Evolutionary conservation across 1,139 yeast genomes (phyloP), one percentile per base, ranked within the genome.

Genomic region (Taphrina betulina): DNA sequence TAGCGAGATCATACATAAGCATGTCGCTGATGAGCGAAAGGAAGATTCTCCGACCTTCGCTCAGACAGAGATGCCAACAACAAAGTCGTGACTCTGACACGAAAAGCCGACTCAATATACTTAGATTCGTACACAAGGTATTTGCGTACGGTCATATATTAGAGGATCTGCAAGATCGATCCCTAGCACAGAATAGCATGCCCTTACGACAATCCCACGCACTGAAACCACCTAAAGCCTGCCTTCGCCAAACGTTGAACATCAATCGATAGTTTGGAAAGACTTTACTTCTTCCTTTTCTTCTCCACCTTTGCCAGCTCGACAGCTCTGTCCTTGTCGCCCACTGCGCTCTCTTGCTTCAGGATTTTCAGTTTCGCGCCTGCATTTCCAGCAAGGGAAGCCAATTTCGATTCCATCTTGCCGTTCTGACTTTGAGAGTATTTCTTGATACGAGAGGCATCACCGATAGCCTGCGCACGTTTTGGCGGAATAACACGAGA

Each of bases 351-450:
- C 28, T 50, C 54, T 24, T 50, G 54, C 28, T 50, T 50, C 19
- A 50, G 34, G 2, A 50, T 50, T 23, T 50, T 50, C 19, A 50
- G 46, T 14, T 50, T 50, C 17, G 54, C 54, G 19, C 54, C 54
- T 12, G 54, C 54, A 40, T 50, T 50, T 1, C 54, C 54, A 16
- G 54, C 54, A 3, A 50, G 23, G n/a, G 54, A 38, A 8, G 54
- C 54, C 5, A 50, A 28, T 24, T 50, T 50, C 17, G 44, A 42
- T 33, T 50, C 54, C 54, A 50, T 50, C 40, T 50, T 50, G 34
- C 54, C 54, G 34, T 50, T 50, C 26, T 50, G 54, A 33, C 46
- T 38, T 22, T 50, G 54, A 23, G 54, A 50, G 19, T 50, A 50
- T 46, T 50, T 50, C 23, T 41, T 42, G 23, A 50, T 42, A 5